A percentile compares a stretch with the other conserved stretches of the same genome.
These are phyloP conservation scores for Strobilomyces echinocephalus DNA, from an alignment of 768 basidiomycete genomes.

Conservation along the genomic window DNA sequence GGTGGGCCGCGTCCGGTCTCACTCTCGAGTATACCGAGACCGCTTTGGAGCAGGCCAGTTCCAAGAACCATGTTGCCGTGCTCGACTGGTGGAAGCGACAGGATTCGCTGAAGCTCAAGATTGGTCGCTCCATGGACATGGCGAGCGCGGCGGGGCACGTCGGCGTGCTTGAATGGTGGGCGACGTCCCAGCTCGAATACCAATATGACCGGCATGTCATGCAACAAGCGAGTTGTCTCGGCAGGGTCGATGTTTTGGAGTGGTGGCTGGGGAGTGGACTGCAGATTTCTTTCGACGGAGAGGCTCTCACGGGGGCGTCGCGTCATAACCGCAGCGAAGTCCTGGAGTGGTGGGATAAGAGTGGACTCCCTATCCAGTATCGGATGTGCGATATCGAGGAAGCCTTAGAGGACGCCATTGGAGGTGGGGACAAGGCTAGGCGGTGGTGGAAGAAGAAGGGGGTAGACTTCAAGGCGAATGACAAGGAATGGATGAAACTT, in stretches of 20 bases:
- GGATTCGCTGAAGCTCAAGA: constrained; percentile 53
- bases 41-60: constrained; percentile 73
- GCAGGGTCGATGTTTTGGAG: constrained; percentile 72
- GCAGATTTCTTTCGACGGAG: constrained; percentile 74
- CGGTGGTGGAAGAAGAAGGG: constrained; percentile 81
- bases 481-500: constrained; percentile 85
- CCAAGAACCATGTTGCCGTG: constrained; percentile 70
- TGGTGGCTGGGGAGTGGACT: constrained; percentile 83
- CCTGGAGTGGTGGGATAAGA: constrained; percentile 85
- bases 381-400: constrained; percentile 91
- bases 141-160: constrained; percentile 77
- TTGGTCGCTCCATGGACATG: constrained; percentile 82
- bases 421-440: constrained; percentile 69
- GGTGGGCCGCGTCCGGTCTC: constrained; percentile 71
- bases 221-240: constrained; percentile 74
- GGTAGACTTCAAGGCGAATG: constrained; percentile 77
- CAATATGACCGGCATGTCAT: constrained; percentile 76
- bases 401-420: constrained; percentile 82
- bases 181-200: constrained; percentile 66
- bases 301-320: constrained; percentile 75
- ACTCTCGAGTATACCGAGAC: constrained; percentile 73
- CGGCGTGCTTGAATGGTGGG: constrained; percentile 81
- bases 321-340: constrained; percentile 77
- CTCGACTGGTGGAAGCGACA: constrained; percentile 82
- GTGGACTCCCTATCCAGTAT: constrained; percentile 75